Percentiles rank a stretch among this genome's conserved stretches.
These are phyloP conservation scores for Pleurostoma richardsiae DNA, from an alignment of 2,329 filamentous ascomycete species.

Conservation along the genomic window DNA sequence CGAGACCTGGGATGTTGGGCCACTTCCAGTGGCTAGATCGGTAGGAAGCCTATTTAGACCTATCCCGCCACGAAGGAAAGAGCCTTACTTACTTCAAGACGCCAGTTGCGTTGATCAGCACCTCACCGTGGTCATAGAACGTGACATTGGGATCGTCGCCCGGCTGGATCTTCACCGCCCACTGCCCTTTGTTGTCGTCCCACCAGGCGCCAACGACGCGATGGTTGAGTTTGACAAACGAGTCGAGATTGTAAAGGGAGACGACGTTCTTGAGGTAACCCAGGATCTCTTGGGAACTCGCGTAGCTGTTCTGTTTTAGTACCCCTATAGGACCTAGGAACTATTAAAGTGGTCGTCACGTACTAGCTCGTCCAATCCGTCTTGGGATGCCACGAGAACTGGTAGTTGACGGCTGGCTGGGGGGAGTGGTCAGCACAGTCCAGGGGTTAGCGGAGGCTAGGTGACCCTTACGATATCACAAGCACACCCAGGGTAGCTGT, in stretches of 20 bases:
- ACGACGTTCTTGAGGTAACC: slow-evolving; percentile 49
- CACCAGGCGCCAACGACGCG: slow-evolving; percentile 23
- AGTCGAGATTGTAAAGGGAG: slow-evolving; percentile 32
- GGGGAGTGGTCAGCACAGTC: too few relatives aligned
- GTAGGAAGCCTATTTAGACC: not conserved
- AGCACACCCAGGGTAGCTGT: too few relatives aligned
- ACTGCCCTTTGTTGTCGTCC: slow-evolving; percentile 16
- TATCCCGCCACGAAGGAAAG: not conserved
- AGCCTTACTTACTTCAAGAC: not conserved
- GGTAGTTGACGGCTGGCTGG: too few relatives aligned
- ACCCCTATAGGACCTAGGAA: too few relatives aligned
- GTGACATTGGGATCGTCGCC: slow-evolving; percentile 7
- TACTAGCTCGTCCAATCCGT: too few relatives aligned
- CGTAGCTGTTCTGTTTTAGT: too few relatives aligned
- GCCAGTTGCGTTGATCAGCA: slow-evolving; percentile 11
- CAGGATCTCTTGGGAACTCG: slow-evolving; percentile 50
- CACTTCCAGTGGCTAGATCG: not conserved
- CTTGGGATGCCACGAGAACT: too few relatives aligned
- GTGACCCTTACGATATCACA: too few relatives aligned
- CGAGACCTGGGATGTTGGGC: not conserved
- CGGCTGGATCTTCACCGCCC: slow-evolving; percentile 13
- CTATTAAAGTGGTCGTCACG: too few relatives aligned
- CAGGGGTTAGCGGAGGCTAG: too few relatives aligned
- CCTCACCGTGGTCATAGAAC: slow-evolving; percentile 11
- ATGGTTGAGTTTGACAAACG: slow-evolving; percentile 25